Base-by-base conservation (phyloP, 2,329 filamentous ascomycete genomes). In the Apiospora arundinis region DNA sequence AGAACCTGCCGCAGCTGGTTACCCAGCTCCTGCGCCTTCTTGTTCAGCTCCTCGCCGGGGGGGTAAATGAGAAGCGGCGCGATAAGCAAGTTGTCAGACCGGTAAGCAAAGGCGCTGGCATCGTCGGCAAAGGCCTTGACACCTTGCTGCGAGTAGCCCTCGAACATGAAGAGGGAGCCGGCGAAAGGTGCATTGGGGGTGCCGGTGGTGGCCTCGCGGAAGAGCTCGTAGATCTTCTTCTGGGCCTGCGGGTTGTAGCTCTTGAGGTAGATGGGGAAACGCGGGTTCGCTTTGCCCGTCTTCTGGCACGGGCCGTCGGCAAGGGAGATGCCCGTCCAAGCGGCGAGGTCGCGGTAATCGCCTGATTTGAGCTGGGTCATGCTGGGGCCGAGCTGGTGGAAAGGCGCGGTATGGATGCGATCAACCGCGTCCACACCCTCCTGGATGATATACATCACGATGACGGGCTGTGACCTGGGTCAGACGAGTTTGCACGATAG, bases 161-260 rank as follows among this genome's bases (percentile, higher is more conserved):
- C 88, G 70, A 90, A 86, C 83, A 89, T 85, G 78, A 89, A 86
- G 63, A 88, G 79, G 0, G 83, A 83, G 73, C 80, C 74, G n/a
- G 78, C 72, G 42, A 81, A 82, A 37, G 75, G 77, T 44, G 76
- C 75, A 3, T 5, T 12, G 18, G 72, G 65, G 46, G 71, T 74
- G 32, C 32, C 32, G n/a, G 74, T 77, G 48, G 76, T 76, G 7
- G 77, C 76, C 9, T 74, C 70, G 6, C 73, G 76, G 75, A 82
- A 84, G 21, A 77, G 70, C n/a, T 80, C 75, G 74, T 81, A 83
- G 42, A 74, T 74, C 69, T 75, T 45, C 28, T 72, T 71, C 70
- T 79, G 75, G 40, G 81, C 78, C 2, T 74, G 70, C 9, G 77
- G 67, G 72, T 83, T 78, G 79, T 83, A 86, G 1, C 73, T 46